Evolutionary conservation across 208 protist species (phyloP).

Genomic region (Trypanosoma conorhini): DNA sequence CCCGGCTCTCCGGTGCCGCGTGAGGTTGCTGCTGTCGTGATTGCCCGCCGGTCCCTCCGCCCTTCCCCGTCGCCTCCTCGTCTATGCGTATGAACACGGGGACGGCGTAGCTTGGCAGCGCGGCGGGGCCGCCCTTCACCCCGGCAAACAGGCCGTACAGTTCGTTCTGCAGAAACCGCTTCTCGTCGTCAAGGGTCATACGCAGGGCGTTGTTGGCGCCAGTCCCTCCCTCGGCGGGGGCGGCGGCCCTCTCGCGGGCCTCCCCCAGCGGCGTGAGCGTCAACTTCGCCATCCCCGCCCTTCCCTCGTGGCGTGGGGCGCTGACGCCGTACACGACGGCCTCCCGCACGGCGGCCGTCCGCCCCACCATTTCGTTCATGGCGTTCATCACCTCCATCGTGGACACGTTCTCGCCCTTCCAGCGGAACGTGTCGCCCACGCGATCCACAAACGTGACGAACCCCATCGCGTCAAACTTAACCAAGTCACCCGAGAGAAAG

Average conservation of each 20-base stretch:
- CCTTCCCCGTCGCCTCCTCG: conserved; percentile 10
- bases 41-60: neutral
- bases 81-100: conserved; percentile 52
- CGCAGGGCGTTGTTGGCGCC: neutral
- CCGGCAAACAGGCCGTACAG: conserved; percentile 41
- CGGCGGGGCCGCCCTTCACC: conserved; percentile 1
- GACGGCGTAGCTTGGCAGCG: conserved; percentile 45
- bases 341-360: conserved; percentile 42
- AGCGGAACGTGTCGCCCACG: conserved; percentile 80
- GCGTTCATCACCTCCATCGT: conserved; percentile 70
- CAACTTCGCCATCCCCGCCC: conserved; percentile 66
- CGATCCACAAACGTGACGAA: conserved; percentile 80
- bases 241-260: no score
- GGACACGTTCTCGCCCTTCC: conserved; percentile 84
- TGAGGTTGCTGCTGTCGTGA: neutral
- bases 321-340: conserved; percentile 70
- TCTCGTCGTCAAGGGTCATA: conserved; percentile 32
- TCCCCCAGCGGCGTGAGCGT: conserved; percentile 15
- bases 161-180: conserved; percentile 46
- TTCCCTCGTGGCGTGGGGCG: conserved; percentile 51
- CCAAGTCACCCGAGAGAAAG: conserved; percentile 73
- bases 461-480: conserved; percentile 50
- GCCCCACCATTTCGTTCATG: conserved; percentile 34
- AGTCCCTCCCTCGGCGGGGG: conserved; percentile 8
- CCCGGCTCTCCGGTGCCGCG: neutral